Evolutionary conservation across 257 asterid genomes (phyloP).

Genomic region (Verbena officinalis): DNA sequence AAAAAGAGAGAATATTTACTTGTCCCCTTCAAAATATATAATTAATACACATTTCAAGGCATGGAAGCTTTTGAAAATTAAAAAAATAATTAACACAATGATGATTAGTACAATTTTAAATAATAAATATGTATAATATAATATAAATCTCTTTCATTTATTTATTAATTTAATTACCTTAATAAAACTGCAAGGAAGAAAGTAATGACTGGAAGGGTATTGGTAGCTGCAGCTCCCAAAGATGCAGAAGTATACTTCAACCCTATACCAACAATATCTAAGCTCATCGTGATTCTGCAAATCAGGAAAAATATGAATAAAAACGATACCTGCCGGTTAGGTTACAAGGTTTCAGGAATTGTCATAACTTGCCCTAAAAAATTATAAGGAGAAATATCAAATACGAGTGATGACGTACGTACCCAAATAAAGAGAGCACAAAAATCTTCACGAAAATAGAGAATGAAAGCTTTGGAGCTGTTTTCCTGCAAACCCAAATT

Average conservation of each 20-base stretch:
- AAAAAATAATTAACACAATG: background rate
- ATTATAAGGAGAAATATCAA: too few species aligned
- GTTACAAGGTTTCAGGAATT: too few species aligned
- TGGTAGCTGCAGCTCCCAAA: constrained; percentile 76
- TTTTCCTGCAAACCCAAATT: constrained; percentile 49
- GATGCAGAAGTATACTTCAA: constrained; percentile 75
- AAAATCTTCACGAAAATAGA: constrained; percentile 58
- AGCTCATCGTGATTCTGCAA: constrained; percentile 68
- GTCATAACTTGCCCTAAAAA: too few species aligned
- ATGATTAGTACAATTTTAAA: too few species aligned
- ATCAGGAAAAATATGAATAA: background rate
- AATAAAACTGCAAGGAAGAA: constrained; percentile 72
- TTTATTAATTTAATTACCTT: constrained; percentile 40
- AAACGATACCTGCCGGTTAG: too few species aligned
- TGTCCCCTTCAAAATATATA: constrained; percentile 3
- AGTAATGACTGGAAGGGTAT: constrained; percentile 74
- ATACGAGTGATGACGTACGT: too few species aligned
- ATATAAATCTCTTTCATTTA: too few species aligned
- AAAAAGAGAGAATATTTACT: constrained; percentile 25
- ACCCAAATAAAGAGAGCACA: constrained; percentile 71
- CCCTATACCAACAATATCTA: constrained; percentile 58
- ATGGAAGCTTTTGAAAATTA: background rate
- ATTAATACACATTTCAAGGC: background rate
- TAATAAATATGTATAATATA: too few species aligned
- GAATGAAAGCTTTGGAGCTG: constrained; percentile 63